phyloP scores from a whole-genome alignment of 768 basidiomycete genomes.

The Terana coerulea region DNA sequence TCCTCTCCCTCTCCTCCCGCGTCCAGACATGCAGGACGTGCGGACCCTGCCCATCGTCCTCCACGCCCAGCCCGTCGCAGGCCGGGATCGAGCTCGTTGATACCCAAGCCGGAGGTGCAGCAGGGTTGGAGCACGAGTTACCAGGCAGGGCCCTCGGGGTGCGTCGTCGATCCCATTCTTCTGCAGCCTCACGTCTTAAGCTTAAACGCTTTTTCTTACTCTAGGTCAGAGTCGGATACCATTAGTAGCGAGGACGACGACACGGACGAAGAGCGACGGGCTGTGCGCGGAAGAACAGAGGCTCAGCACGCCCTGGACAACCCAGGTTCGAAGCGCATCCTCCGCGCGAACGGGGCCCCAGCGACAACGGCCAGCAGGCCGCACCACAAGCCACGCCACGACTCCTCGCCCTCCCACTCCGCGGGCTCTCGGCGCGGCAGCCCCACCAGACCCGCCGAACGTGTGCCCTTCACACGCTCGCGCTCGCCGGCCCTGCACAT shows the following conservation, averaged over 20 bases:
- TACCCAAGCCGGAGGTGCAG: conserved; percentile 26
- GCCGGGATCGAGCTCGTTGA: conserved; percentile 22
- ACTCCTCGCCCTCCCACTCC: conserved; percentile 25
- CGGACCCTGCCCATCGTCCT: conserved; percentile 41
- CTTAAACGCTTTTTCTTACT: background rate
- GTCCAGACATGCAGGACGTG: conserved; percentile 50
- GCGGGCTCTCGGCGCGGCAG: conserved; percentile 40
- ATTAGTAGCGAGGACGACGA: conserved; percentile 22
- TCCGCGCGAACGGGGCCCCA: too few relatives aligned
- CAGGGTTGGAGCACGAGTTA: conserved; percentile 85
- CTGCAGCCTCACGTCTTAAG: background rate
- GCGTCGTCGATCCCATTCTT: conserved; percentile 20
- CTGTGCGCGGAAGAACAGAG: conserved; percentile 18
- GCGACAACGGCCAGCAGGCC: conserved; percentile 3
- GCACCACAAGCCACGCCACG: conserved; percentile 2
- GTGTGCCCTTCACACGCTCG: conserved; percentile 65
- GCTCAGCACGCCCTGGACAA: conserved; percentile 15
- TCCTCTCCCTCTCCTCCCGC: conserved; percentile 75
- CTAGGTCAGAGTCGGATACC: conserved; percentile 21
- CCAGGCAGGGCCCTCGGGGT: conserved; percentile 83
- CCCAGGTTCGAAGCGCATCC: conserved; percentile 4
- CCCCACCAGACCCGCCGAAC: conserved; percentile 27
- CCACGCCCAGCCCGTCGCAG: conserved; percentile 33
- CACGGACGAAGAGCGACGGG: conserved; percentile 18
- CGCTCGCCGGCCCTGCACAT: conserved; percentile 55